Evolutionary conservation across 495 filamentous ascomycete species (phyloP).

Genomic region (Hypoxylon subgilvum): DNA sequence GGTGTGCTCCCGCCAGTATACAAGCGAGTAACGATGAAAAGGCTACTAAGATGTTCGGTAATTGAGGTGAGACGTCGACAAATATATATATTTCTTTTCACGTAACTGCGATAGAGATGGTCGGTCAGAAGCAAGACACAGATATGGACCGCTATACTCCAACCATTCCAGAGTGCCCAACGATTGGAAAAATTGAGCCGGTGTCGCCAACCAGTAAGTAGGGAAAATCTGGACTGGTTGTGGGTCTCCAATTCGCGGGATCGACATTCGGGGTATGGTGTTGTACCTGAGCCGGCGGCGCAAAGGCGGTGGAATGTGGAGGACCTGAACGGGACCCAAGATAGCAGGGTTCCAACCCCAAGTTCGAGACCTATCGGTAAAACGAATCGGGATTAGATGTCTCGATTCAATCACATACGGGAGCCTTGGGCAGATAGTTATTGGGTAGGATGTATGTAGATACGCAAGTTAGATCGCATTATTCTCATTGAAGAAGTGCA

Average conservation of each 20-base stretch:
- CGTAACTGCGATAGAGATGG: constrained; percentile 7
- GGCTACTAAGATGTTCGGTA: neutral
- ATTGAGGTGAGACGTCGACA: neutral
- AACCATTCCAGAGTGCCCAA: too few relatives aligned
- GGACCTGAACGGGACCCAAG: neutral
- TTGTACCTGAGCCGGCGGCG: constrained; percentile 17
- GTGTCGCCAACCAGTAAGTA: constrained; percentile 19
- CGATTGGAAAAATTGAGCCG: constrained; percentile 6
- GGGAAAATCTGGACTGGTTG: constrained; percentile 17
- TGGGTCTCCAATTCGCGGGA: constrained; percentile 11
- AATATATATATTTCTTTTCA: constrained; percentile 18
- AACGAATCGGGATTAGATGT: neutral
- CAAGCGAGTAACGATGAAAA: too few relatives aligned
- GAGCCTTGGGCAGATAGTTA: neutral
- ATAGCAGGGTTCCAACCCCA: neutral
- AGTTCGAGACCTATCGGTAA: constrained; percentile 5
- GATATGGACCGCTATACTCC: constrained; percentile 16
- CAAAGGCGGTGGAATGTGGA: constrained; percentile 14
- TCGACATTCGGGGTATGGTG: constrained; percentile 22
- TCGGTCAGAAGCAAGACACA: constrained; percentile 10
- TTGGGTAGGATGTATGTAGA: neutral
- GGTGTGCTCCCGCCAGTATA: neutral
- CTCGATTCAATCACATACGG: constrained; percentile 2
- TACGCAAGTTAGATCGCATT: constrained; percentile 33
- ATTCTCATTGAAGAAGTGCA: neutral